A percentile compares a stretch with the other conserved stretches of the same genome.
phyloP scores from a whole-genome alignment of 805 yeast genomes.

The Monosporozyma aquatica region DNA sequence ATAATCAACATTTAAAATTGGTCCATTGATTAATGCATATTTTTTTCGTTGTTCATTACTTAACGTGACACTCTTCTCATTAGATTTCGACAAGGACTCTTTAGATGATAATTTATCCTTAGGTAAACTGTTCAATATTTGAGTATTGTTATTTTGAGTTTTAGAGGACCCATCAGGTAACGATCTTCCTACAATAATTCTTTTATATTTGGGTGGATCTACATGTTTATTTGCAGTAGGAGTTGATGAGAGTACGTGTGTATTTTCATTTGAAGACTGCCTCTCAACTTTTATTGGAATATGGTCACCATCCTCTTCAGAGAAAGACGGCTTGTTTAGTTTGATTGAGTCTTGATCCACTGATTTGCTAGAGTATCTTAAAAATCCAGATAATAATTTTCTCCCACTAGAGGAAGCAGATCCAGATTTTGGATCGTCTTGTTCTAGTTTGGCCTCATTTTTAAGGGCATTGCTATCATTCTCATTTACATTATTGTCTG shows the following conservation, averaged over 20 bases:
- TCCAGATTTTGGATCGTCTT: conserved; percentile 1
- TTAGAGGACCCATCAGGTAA: not conserved
- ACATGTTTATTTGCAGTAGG: not conserved
- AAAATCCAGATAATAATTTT: not conserved
- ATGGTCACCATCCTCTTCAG: not conserved
- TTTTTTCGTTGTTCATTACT: conserved; percentile 66
- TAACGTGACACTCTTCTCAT: not conserved
- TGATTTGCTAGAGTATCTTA: conserved; percentile 3
- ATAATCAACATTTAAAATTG: conserved; percentile 72
- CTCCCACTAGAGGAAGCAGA: not conserved
- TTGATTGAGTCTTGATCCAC: not conserved
- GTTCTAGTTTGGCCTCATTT: not conserved
- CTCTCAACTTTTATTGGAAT: not conserved
- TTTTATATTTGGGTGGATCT: not conserved
- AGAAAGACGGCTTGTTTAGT: not conserved
- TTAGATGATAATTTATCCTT: not conserved
- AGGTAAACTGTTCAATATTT: not conserved
- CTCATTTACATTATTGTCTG: not conserved
- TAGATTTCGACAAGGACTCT: not conserved
- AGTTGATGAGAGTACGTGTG: not conserved
- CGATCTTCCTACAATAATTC: conserved; percentile 22
- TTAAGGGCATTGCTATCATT: not conserved
- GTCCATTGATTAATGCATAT: conserved; percentile 72
- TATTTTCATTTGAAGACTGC: not conserved
- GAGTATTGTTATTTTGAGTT: not conserved